phyloP scores from a whole-genome alignment of 306 rosid species.

The Ormosia emarginata region DNA sequence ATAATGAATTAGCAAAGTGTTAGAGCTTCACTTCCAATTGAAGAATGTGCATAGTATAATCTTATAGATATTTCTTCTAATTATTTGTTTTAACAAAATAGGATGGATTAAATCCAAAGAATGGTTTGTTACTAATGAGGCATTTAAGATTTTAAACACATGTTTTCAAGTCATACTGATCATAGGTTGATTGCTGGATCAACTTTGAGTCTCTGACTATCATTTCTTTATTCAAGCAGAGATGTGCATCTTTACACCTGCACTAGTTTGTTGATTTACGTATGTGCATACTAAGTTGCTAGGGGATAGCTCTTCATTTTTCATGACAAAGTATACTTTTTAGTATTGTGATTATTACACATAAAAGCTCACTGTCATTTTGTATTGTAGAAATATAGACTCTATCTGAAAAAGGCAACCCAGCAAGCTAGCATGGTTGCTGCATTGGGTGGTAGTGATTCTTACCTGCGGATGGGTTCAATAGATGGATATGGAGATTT shows the following conservation, averaged over 20 bases:
- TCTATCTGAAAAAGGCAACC: slow-evolving; percentile 54
- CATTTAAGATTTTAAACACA: not conserved
- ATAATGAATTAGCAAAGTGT: not conserved
- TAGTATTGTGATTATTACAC: not conserved
- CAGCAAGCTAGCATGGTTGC: slow-evolving; percentile 58
- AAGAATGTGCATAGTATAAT: not conserved
- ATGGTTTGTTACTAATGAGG: not conserved
- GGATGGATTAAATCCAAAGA: not conserved
- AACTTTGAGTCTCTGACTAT: not conserved
- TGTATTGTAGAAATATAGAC: slow-evolving; percentile 69
- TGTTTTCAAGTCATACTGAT: not conserved
- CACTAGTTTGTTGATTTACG: not conserved
- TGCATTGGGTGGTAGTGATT: slow-evolving; percentile 49
- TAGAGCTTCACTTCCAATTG: not conserved
- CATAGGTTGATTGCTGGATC: not conserved
- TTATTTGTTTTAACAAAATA: not conserved
- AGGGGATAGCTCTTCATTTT: not conserved
- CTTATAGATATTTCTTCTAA: not conserved
- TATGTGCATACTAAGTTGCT: not conserved
- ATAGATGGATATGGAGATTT: slow-evolving; percentile 61
- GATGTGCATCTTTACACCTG: not conserved
- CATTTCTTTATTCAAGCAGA: not conserved
- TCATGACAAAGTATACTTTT: not conserved
- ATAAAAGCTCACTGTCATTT: slow-evolving; percentile 3
- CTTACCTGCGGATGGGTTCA: slow-evolving; percentile 43